Evolutionary conservation across 208 protist species (phyloP), one percentile per base, ranked within the genome.

Genomic region (Crithidia thermophila): DNA sequence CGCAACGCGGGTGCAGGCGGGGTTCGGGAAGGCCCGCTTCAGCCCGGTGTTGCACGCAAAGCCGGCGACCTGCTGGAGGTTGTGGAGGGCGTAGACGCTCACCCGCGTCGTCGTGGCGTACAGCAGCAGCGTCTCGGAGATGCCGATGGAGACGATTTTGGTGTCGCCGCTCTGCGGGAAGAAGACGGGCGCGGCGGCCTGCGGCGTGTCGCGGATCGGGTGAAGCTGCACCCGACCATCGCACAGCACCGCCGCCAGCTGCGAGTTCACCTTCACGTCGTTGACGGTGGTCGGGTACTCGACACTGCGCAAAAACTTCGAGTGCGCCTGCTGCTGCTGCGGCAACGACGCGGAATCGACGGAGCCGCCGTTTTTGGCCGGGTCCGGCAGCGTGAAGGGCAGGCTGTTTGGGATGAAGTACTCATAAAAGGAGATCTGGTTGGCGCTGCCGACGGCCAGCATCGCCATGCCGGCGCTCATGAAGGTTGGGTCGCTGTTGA

Each of bases 81-180:
- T 97, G 9, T 82, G 64, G 18, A 98, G 79, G 9, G 88, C 86
- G 36, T 97, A 74, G 28, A 97, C 85, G 50, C 57, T 72, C 23
- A 99, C 82, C 46, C 85, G 84, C 21, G 83, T 93, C 16, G 56
- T 63, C 3, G 75, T 87, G 3, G 94, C 97, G 79, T 98, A 99
- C 10, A 98, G 84, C 52, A 99, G 82, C 47, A 99, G 97, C 16
- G 91, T 64, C 58, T 95, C 84, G 21, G 93, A 97, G 28, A 99
- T 84, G 13, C 76, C 83, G 3, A 98, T 55, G 31, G 85, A 75
- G 56, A 92, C 89, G 50, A 99, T 82, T 23, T 65, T 70, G 21
- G 71, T 67, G 23, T 79, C 82, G 36, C 83, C 59, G 59, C 60
- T 72, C 36, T 82, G 55, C 4, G 62, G 71, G 31, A 77, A 69